Base-by-base conservation (phyloP, 306 rosid species). In the Glycyrrhiza uralensis region DNA sequence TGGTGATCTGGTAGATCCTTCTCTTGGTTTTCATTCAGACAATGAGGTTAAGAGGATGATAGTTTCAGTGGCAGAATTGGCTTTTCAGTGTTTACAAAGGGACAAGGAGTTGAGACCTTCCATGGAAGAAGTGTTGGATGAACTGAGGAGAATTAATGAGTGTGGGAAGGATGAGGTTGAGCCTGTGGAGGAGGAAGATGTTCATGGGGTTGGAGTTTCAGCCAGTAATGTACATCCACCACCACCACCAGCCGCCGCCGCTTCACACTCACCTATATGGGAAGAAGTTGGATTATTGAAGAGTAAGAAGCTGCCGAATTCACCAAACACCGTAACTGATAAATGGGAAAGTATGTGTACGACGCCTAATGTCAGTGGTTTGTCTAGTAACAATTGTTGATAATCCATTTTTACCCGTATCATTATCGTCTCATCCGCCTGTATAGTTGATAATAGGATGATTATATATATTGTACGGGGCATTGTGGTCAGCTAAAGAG, bases 21-120 rank as follows among this genome's bases (percentile, higher is more conserved):
- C 38, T 64, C 85, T 88, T 24, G 89, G 96, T 42, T 88, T 83
- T 59, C 62, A 74, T 58, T 76, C 78, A 2, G 86, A 92, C 50
- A 15, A 35, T 15, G 78, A 82, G 47, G 62, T 80, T 19, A 74
- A 67, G 65, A 69, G 83, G 81, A 86, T 71, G 94, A 66, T 83
- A 41, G 79, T 76, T 47, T 82, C 73, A 23, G 89, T 88, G 22
- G 95, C 96, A 14, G 84, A 77, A 18, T 83, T 92, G 83, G 98
- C 96, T 35, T 86, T 90, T 49, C 92, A 32, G 2, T 92, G 98
- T 75, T 70, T 92, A 78, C 92, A 88, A 66, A 79, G 56, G 83
- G 89, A 88, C 61, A 86, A 77, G 84, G 90, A 90, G 1, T 52
- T 76, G 65, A 88, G 98, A 60, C 96, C 98, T 62, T 65, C 87